Evolutionary conservation across 441 rosid genomes (phyloP).

Genomic region (Hura crepitans): DNA sequence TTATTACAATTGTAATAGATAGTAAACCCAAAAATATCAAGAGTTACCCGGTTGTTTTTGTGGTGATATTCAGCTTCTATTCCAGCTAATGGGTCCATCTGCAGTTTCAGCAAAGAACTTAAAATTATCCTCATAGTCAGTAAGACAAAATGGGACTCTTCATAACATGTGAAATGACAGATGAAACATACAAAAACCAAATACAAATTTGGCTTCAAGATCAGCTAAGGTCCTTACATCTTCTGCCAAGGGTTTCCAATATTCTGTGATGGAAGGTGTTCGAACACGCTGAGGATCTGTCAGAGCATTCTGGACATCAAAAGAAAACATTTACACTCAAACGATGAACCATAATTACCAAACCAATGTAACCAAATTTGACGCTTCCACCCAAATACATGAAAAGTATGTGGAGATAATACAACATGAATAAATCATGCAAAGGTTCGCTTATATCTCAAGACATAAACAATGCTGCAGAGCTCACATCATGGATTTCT

Average conservation of each 20-base stretch:
- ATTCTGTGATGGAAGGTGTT: conserved; percentile 78
- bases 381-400: no score
- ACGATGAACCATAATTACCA: conserved; percentile 11
- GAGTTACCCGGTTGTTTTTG: conserved; percentile 73
- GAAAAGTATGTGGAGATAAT: no score
- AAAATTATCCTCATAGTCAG: conserved; percentile 9
- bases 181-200: neutral
- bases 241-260: conserved; percentile 96
- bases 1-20: neutral
- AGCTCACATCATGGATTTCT: no score
- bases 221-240: conserved; percentile 56
- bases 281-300: conserved; percentile 86
- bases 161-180: neutral
- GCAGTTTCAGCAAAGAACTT: conserved; percentile 27
- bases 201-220: conserved; percentile 12
- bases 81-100: conserved; percentile 96
- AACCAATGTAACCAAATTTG: no score
- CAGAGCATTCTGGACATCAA: conserved; percentile 67
- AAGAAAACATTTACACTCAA: conserved; percentile 12
- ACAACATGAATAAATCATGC: no score
- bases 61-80: conserved; percentile 95
- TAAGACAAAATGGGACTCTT: neutral
- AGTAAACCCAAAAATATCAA: neutral
- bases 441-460: no score
- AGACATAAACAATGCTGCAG: no score